phyloP scores from a whole-genome alignment of 2,329 filamentous ascomycete genomes.

The Talaromyces sp. region DNA sequence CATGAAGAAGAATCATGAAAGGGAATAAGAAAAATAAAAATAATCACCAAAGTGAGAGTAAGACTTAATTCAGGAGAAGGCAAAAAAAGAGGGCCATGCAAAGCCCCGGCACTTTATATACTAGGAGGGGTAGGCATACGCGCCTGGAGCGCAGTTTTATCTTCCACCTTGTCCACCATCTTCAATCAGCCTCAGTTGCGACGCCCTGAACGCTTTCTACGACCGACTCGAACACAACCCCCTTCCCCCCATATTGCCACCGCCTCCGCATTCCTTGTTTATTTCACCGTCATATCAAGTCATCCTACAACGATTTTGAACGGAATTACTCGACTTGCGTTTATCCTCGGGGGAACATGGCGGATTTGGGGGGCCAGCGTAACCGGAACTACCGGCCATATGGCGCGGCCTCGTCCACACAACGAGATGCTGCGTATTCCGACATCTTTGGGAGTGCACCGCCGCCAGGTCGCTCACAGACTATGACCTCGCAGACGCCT shows the following conservation, averaged over 20 bases:
- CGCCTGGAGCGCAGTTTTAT: neutral
- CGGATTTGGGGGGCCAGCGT: conserved; percentile 66
- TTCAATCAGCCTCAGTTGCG: conserved; percentile 33
- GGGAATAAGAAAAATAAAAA: no score
- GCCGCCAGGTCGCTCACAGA: conserved; percentile 86
- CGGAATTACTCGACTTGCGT: neutral
- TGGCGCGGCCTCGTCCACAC: conserved; percentile 58
- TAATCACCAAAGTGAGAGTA: no score
- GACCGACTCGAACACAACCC: conserved; percentile 27
- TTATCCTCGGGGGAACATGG: conserved; percentile 50
- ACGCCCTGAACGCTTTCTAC: conserved; percentile 39
- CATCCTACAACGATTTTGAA: neutral
- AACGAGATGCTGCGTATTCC: conserved; percentile 92
- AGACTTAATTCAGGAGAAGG: no score
- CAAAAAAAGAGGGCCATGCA: no score
- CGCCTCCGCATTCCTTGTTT: neutral
- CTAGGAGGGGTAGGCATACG: no score
- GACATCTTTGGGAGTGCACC: conserved; percentile 92
- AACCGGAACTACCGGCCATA: conserved; percentile 63
- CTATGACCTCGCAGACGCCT: conserved; percentile 80
- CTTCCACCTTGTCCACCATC: conserved; percentile 33
- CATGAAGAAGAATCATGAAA: neutral
- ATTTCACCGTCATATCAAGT: conserved; percentile 11
- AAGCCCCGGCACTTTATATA: no score
- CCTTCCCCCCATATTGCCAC: conserved; percentile 3